Evolutionary conservation across 208 protist genomes (phyloP).

Genomic region (Leishmania guyanensis): DNA sequence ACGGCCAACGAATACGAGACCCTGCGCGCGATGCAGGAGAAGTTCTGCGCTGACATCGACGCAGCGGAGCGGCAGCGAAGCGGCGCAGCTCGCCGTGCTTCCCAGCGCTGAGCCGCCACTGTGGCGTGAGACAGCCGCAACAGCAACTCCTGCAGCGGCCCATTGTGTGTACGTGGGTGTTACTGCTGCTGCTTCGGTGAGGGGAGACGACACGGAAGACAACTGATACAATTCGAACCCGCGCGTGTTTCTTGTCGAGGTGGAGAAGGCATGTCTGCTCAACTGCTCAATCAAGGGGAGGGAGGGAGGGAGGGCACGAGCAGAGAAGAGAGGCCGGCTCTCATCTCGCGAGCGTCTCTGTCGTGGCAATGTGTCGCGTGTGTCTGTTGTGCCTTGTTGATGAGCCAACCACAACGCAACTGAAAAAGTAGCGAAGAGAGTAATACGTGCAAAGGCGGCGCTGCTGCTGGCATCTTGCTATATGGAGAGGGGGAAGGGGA

Average conservation of each 20-base stretch:
- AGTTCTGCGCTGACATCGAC: conserved; percentile 12
- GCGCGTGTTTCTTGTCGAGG: background rate
- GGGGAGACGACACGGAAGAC: background rate
- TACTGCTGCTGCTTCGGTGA: background rate
- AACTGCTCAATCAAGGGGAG: background rate
- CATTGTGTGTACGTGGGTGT: background rate
- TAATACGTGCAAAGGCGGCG: background rate
- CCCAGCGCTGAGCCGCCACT: background rate
- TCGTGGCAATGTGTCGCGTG: background rate
- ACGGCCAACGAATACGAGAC: conserved; percentile 40
- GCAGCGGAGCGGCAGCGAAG: conserved; percentile 20
- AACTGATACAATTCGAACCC: no score
- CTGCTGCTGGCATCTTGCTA: background rate
- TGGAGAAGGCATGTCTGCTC: background rate
- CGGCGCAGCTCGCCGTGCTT: background rate
- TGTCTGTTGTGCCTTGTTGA: background rate
- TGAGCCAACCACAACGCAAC: background rate
- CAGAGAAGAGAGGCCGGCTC: background rate
- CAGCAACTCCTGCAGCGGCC: background rate
- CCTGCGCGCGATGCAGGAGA: conserved; percentile 38
- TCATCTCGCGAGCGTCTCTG: background rate
- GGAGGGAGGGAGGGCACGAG: background rate
- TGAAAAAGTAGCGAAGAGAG: background rate
- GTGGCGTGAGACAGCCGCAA: background rate
- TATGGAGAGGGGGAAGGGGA: background rate